Evolutionary conservation across 495 filamentous ascomycete genomes (phyloP).

Genomic region (Trichoderma parareesei): DNA sequence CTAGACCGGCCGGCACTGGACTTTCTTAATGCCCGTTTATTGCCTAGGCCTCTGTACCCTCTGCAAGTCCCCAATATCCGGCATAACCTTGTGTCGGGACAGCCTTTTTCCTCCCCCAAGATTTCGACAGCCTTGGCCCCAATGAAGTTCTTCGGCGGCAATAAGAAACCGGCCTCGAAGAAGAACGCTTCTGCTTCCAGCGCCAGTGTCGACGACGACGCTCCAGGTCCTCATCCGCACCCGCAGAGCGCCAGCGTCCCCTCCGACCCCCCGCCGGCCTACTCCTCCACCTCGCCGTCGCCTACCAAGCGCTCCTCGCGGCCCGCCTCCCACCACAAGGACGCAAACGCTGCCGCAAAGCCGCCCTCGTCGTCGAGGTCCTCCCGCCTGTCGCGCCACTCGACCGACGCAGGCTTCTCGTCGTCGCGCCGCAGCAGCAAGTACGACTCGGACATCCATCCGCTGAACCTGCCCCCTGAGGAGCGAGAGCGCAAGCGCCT

Average conservation of each 20-base stretch:
- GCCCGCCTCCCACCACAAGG: slow-evolving; percentile 6
- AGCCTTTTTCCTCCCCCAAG: neutral
- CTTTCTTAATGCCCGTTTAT: slow-evolving; percentile 5
- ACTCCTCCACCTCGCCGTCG: neutral
- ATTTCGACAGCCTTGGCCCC: neutral
- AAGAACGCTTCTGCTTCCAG: slow-evolving; percentile 8
- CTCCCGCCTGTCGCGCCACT: slow-evolving; percentile 21
- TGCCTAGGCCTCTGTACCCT: slow-evolving; percentile 4
- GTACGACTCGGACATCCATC: slow-evolving; percentile 64
- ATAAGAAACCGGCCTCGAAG: slow-evolving; percentile 7
- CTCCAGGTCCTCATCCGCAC: no score
- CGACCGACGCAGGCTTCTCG: slow-evolving; percentile 26
- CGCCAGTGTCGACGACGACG: slow-evolving; percentile 1
- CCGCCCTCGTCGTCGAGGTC: slow-evolving; percentile 20
- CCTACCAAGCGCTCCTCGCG: neutral
- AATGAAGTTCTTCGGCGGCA: slow-evolving; percentile 12
- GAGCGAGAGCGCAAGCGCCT: slow-evolving; percentile 55
- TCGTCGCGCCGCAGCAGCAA: slow-evolving; percentile 37
- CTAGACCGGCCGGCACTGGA: neutral
- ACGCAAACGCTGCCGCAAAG: slow-evolving; percentile 13
- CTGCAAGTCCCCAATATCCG: slow-evolving; percentile 8
- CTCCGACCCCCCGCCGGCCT: neutral
- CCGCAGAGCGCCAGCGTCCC: neutral
- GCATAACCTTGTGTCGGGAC: slow-evolving; percentile 13
- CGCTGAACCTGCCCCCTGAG: slow-evolving; percentile 80